Base-by-base conservation (phyloP, 495 filamentous ascomycete genomes). In the Hypoxylon fragiforme region DNA sequence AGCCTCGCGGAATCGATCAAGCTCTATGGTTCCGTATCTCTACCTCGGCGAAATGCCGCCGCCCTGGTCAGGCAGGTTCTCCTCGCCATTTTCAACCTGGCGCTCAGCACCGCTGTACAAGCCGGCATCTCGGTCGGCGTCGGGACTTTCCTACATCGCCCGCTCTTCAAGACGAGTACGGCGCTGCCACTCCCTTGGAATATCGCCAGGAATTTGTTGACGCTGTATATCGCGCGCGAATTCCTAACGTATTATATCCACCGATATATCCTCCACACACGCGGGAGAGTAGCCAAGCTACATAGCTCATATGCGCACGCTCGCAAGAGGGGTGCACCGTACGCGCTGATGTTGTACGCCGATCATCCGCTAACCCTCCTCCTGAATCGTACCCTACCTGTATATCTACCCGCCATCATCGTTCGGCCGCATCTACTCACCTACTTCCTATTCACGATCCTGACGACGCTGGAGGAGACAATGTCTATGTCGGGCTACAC, bases 321-420 rank as follows among this genome's bases (percentile, higher is more conserved):
- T 12, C 52, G 54, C 41, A 54, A 49, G 36, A 70, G 86, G 14
- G 53, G 66, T 3, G 68, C 81, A 0, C 86, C 89, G 1, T 91
- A 81, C 73, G 78, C 86, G 15, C 64, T 78, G 18, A 66, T 78
- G 84, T 38, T 82, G 78, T 55, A 86, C 78, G 32, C 85, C 65
- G 91, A 97, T 69, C 90, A 96, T 58, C 90, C 91, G 0, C 22
- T 87, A n/a, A 72, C 81, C 3, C 87, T 90, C 55, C 70, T 95
- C 1, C 60, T 95, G 8, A 71, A 75, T 44, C 82, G 77, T 39
- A 88, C 89, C 61, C 30, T 92, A 14, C 92, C 92, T 0, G 78
- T 83, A 13, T 92, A 90, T 67, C 59, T 87, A 2, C 90, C 92
- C 7, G 85, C 86, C 1, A 52, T 66, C 77, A 12, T 65, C 46